phyloP scores from a whole-genome alignment of 2,329 filamentous ascomycete species.

The Diplodia sapinea region DNA sequence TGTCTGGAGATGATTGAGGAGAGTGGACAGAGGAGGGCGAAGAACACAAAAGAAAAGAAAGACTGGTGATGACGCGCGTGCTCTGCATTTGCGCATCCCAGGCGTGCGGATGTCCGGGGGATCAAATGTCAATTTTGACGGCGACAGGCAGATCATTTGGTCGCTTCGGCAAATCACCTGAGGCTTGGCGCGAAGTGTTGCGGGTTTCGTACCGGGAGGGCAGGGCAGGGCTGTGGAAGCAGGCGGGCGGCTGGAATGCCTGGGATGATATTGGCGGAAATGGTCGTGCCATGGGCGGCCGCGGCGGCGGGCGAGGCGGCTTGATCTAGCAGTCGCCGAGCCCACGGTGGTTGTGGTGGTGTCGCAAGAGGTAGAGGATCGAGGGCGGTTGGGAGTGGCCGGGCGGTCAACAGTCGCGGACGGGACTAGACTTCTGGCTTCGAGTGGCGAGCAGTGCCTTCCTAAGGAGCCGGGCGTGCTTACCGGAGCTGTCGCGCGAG shows the following conservation, averaged over 20 bases:
- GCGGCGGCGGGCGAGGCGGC: too few relatives aligned
- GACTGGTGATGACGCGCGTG: not conserved
- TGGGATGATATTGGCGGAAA: not conserved
- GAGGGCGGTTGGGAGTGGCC: too few relatives aligned
- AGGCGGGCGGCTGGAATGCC: conserved; percentile 9
- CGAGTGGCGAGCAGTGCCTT: conserved; percentile 28
- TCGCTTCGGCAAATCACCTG: conserved; percentile 16
- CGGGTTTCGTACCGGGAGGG: not conserved
- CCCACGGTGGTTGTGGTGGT: too few relatives aligned
- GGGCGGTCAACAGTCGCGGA: not conserved
- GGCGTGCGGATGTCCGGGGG: conserved; percentile 16
- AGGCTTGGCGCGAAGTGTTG: not conserved
- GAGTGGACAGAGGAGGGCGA: not conserved
- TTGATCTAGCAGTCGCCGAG: not conserved
- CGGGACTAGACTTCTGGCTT: conserved; percentile 2
- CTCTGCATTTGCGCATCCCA: not conserved
- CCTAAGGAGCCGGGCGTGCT: conserved; percentile 4
- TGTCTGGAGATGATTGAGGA: not conserved
- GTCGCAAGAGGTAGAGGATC: not conserved
- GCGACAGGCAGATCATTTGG: not conserved
- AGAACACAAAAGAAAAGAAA: too few relatives aligned
- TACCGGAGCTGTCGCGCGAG: not conserved
- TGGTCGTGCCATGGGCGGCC: not conserved
- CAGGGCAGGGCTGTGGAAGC: not conserved
- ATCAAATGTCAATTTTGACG: conserved; percentile 1